Conservation (phyloP, 768 basidiomycete genomes). For the Mycena metata region DNA sequence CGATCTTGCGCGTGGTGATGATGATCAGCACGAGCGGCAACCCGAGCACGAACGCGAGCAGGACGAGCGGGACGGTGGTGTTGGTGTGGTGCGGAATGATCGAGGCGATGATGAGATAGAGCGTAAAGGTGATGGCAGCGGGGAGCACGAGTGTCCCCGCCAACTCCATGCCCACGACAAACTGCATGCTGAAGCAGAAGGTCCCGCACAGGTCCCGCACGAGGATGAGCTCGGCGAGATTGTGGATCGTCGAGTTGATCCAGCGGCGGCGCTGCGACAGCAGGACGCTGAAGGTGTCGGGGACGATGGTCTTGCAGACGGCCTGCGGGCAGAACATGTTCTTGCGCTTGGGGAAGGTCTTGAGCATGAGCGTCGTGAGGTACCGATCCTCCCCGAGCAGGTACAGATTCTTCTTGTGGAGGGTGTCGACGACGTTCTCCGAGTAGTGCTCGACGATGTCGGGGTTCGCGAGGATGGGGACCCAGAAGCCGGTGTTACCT, state of each 20-base stretch:
- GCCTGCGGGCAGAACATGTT: constrained; percentile 99
- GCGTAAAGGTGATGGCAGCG: constrained; percentile 96
- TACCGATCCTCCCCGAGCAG: constrained; percentile 99
- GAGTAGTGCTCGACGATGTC: constrained; percentile 99
- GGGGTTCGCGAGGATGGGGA: constrained; percentile 97
- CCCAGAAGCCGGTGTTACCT: constrained; percentile 96
- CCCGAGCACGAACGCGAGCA: constrained; percentile 95
- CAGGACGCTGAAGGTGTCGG: constrained; percentile 94
- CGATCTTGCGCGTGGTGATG: constrained; percentile 93
- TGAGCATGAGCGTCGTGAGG: constrained; percentile 95
- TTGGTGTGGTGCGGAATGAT: constrained; percentile 85
- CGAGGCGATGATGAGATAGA: constrained; percentile 91
- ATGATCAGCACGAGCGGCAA: constrained; percentile 96
- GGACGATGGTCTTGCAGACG: constrained; percentile 98
- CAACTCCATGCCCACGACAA: constrained; percentile 98
- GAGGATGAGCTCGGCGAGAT: constrained; percentile 92
- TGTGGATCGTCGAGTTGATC: constrained; percentile 99
- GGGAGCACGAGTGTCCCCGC: constrained; percentile 96
- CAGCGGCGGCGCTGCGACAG: constrained; percentile 97
- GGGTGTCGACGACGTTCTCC: constrained; percentile 98
- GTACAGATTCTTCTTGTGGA: constrained; percentile 99
- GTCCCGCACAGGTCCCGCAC: constrained; percentile 99
- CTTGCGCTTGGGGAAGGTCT: constrained; percentile 99
- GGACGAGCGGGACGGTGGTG: constrained; percentile 90
- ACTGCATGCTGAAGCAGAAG: constrained; percentile 99